Conservation (phyloP, 106 monocot genomes). For the Apostasia shenzhenica region DNA sequence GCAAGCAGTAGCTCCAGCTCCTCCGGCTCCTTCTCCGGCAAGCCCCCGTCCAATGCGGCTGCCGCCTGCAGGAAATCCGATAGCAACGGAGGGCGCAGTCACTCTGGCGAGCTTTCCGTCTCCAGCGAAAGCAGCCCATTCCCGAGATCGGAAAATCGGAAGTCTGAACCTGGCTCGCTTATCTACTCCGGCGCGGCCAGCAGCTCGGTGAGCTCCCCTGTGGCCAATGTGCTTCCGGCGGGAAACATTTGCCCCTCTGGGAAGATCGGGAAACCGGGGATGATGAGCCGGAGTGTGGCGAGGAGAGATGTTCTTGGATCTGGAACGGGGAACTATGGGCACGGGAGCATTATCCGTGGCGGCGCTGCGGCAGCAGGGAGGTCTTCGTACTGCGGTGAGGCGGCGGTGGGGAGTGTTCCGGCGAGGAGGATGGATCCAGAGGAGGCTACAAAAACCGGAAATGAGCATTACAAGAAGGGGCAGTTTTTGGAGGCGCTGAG, state of each 20-base stretch:
- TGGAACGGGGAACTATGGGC: constrained; percentile 67
- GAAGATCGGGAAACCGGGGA: constrained; percentile 32
- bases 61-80: neutral
- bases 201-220: constrained; percentile 20
- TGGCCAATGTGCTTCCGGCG: constrained; percentile 38
- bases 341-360: constrained; percentile 58
- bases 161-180: constrained; percentile 20
- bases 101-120: constrained; percentile 15
- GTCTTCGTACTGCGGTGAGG: neutral
- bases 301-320: constrained; percentile 50
- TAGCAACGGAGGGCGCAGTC: neutral
- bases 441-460: constrained; percentile 53
- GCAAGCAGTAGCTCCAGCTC: constrained; percentile 39
- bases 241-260: constrained; percentile 79
- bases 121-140: constrained; percentile 6
- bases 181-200: neutral
- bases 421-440: constrained; percentile 26
- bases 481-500: constrained; percentile 46
- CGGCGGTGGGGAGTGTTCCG: too few relatives aligned
- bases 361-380: neutral
- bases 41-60: neutral
- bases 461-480: constrained; percentile 66
- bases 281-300: constrained; percentile 12
- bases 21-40: constrained; percentile 24
- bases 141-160: constrained; percentile 18